Percentiles rank a stretch among this genome's conserved stretches.
Conservation (phyloP, 371 early-diverging fungal genomes). For the Mycotypha africana region DNA sequence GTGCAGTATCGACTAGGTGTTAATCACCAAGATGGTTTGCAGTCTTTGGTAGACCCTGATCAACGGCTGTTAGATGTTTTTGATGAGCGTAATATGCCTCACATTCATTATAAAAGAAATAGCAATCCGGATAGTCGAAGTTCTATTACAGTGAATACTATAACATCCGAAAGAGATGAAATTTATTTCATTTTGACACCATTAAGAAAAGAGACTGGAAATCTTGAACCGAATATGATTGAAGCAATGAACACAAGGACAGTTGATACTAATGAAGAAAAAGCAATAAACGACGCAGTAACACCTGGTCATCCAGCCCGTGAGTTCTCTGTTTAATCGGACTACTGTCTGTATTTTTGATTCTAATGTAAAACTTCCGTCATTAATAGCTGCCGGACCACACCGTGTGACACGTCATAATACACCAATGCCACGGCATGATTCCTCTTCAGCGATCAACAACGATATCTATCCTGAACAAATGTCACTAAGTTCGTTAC, state of each 20-base stretch:
- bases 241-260: no score
- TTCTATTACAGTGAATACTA: conserved; percentile 35
- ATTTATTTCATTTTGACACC: conserved; percentile 34
- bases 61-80: conserved; percentile 29
- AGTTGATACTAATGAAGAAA: conserved; percentile 1
- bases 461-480: no score
- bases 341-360: no score
- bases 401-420: conserved; percentile 37
- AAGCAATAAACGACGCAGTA: not conserved
- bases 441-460: no score
- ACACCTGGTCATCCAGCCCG: no score
- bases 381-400: conserved; percentile 12
- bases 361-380: no score
- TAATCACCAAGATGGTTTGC: conserved; percentile 12
- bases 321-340: no score
- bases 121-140: conserved; percentile 39
- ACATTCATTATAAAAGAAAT: conserved; percentile 29
- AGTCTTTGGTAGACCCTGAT: conserved; percentile 5
- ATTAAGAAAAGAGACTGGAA: not conserved
- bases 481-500: no score
- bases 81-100: conserved; percentile 27
- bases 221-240: not conserved
- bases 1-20: conserved; percentile 25
- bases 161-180: conserved; percentile 34
- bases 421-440: conserved; percentile 34